Percentiles rank a stretch among this genome's conserved stretches.
phyloP scores from a whole-genome alignment of 2,329 filamentous ascomycete genomes.

The Drechslerella stenobrocha region DNA sequence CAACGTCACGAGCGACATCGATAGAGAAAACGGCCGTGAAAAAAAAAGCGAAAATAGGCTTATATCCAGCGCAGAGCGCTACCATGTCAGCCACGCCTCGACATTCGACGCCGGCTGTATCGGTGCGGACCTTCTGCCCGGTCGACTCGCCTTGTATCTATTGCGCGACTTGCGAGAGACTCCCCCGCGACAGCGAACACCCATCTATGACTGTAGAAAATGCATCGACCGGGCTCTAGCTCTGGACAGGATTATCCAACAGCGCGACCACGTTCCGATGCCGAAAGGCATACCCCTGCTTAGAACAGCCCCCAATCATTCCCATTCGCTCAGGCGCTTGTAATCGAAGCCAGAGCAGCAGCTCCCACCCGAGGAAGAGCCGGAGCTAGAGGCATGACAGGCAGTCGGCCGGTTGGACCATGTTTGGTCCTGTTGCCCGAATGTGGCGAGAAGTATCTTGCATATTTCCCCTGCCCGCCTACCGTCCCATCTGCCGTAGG shows the following conservation, averaged over 20 bases:
- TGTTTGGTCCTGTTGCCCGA: conserved; percentile 27
- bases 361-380: neutral
- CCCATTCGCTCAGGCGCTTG: neutral
- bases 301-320: conserved; percentile 9
- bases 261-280: conserved; percentile 40
- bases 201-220: too few relatives aligned
- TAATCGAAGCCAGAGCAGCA: neutral
- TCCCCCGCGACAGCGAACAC: too few relatives aligned
- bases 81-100: too few relatives aligned
- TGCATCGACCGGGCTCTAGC: conserved; percentile 2
- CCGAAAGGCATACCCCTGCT: conserved; percentile 24
- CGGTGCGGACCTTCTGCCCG: too few relatives aligned
- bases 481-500: conserved; percentile 14
- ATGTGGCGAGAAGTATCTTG: conserved; percentile 41
- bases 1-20: conserved; percentile 1
- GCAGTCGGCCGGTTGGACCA: conserved; percentile 23
- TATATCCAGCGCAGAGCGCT: too few relatives aligned
- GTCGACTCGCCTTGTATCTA: too few relatives aligned
- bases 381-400: neutral
- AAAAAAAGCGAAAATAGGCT: too few relatives aligned
- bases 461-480: conserved; percentile 24
- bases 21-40: too few relatives aligned
- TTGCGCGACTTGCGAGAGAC: too few relatives aligned
- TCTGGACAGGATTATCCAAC: conserved; percentile 44
- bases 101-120: too few relatives aligned